Conservation (phyloP, 73 alveolate genomes). For the Blepharisma stoltei region DNA sequence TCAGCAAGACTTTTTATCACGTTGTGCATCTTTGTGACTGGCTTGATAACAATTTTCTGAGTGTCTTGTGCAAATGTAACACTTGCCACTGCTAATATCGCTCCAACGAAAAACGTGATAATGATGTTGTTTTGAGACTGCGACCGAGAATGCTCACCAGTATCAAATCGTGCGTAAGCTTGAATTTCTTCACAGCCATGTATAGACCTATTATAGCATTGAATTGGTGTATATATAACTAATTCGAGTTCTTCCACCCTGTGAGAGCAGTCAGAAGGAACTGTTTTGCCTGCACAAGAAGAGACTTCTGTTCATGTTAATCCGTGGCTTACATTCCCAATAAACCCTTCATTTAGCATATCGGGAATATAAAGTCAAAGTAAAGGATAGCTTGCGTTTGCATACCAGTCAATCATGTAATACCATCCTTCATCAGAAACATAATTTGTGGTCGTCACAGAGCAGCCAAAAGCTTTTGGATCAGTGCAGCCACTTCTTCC, state of each 20-base stretch:
- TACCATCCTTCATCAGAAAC: constrained; percentile 14
- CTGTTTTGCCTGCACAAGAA: constrained; percentile 55
- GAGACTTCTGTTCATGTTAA: constrained; percentile 42
- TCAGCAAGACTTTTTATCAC: constrained; percentile 43
- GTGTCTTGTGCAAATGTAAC: constrained; percentile 60
- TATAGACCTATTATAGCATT: constrained; percentile 21
- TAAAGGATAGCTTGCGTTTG: constrained; percentile 32
- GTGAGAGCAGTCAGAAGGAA: constrained; percentile 48
- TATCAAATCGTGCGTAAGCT: constrained; percentile 62
- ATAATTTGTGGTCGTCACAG: background rate
- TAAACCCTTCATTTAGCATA: background rate
- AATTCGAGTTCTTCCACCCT: constrained; percentile 54
- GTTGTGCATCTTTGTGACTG: constrained; percentile 59
- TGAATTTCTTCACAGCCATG: constrained; percentile 52
- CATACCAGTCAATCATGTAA: background rate
- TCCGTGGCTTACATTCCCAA: constrained; percentile 26
- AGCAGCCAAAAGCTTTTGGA: background rate
- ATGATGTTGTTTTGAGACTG: constrained; percentile 48
- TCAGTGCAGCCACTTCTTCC: constrained; percentile 38
- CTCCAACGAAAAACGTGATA: constrained; percentile 63
- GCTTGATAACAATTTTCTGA: constrained; percentile 54
- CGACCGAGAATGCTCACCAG: constrained; percentile 8
- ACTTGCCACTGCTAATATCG: constrained; percentile 55
- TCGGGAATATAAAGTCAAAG: constrained; percentile 31
- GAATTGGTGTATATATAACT: constrained; percentile 44